Percentiles rank a stretch among this genome's conserved stretches.
Conservation (phyloP, 2,329 filamentous ascomycete genomes). For the Akanthomyces muscarius region DNA sequence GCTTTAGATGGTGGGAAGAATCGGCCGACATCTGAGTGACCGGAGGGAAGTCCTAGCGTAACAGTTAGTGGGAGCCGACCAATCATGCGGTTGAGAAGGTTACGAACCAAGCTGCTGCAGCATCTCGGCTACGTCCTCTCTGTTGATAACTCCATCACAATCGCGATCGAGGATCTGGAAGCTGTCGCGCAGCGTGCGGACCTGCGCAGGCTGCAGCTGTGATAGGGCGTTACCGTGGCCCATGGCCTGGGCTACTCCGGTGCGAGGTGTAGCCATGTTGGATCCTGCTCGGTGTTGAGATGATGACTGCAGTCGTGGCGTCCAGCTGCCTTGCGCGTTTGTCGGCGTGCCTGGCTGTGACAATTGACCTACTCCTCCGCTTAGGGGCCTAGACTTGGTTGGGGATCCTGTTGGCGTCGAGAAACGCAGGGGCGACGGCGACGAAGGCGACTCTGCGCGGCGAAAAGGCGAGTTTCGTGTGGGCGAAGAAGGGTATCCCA, state of each 20-base stretch:
- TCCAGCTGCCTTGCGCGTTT: constrained; percentile 35
- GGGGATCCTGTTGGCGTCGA: constrained; percentile 62
- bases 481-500: constrained; percentile 64
- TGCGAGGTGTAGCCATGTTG: constrained; percentile 37
- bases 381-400: constrained; percentile 37
- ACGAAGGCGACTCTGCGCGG: constrained; percentile 58
- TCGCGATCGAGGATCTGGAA: constrained; percentile 92
- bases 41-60: constrained; percentile 65
- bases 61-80: background rate
- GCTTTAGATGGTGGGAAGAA: constrained; percentile 76
- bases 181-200: constrained; percentile 83
- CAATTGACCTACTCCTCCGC: constrained; percentile 29
- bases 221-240: constrained; percentile 56
- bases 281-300: background rate
- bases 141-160: constrained; percentile 76
- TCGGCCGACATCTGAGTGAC: constrained; percentile 63
- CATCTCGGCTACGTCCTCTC: constrained; percentile 83
- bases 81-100: background rate
- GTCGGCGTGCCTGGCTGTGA: constrained; percentile 41
- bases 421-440: constrained; percentile 61
- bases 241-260: constrained; percentile 33
- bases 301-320: constrained; percentile 26
- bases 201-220: constrained; percentile 74
- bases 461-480: constrained; percentile 61
- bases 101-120: constrained; percentile 71